Evolutionary conservation across 495 filamentous ascomycete species (phyloP).

Genomic region (Penicillium pulvis): DNA sequence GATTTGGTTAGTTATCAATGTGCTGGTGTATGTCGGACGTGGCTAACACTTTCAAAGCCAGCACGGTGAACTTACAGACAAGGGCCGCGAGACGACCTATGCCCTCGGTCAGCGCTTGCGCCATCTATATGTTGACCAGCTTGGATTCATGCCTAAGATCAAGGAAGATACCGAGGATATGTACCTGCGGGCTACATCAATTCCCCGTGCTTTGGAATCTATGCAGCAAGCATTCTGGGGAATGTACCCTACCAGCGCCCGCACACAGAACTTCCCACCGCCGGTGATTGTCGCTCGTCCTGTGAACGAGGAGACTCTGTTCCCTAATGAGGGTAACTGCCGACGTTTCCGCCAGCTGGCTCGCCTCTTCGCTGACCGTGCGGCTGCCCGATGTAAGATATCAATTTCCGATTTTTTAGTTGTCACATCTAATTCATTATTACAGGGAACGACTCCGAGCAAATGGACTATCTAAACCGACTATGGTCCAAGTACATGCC

Average conservation of each 20-base stretch:
- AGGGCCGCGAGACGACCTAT: conserved; percentile 80
- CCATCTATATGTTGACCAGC: conserved; percentile 83
- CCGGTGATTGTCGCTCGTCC: conserved; percentile 75
- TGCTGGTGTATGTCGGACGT: background rate
- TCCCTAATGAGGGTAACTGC: conserved; percentile 87
- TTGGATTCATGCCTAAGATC: conserved; percentile 76
- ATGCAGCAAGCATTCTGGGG: conserved; percentile 88
- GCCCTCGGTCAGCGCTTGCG: conserved; percentile 77
- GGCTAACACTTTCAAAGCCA: conserved; percentile 48
- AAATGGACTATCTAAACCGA: conserved; percentile 83
- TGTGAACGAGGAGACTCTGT: conserved; percentile 83
- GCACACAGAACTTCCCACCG: conserved; percentile 63
- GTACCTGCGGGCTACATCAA: conserved; percentile 83
- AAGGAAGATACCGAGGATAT: conserved; percentile 68
- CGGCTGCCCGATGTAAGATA: conserved; percentile 68
- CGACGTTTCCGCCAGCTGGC: conserved; percentile 79
- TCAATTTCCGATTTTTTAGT: background rate
- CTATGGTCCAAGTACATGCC: conserved; percentile 85
- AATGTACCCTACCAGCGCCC: conserved; percentile 76
- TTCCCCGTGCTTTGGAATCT: conserved; percentile 83
- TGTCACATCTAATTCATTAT: conserved; percentile 4
- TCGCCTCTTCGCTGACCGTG: conserved; percentile 76
- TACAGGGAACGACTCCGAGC: conserved; percentile 69
- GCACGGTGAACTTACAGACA: conserved; percentile 86
- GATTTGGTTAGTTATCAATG: conserved; percentile 58